phyloP scores from a whole-genome alignment of 352 stramenopile genomes.

The Pythium biforme region DNA sequence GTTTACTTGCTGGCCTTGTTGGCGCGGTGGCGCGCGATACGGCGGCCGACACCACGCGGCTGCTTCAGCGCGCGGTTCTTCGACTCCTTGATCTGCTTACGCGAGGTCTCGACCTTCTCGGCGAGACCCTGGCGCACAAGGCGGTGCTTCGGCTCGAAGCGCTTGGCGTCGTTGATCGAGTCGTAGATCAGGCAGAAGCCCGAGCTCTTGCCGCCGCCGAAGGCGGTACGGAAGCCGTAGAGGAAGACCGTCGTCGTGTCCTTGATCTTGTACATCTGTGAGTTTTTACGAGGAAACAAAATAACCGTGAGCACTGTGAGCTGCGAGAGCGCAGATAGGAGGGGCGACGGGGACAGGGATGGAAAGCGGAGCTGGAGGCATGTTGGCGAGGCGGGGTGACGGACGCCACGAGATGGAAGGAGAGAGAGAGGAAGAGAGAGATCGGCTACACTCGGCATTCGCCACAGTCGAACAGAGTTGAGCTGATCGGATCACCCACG shows the following conservation, averaged over 20 bases:
- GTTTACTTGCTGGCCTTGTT: conserved; percentile 96
- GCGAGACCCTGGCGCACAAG: conserved; percentile 90
- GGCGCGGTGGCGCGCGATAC: conserved; percentile 98
- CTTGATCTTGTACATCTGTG: conserved; percentile 95
- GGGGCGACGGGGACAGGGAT: too few relatives aligned
- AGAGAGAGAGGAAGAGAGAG: too few relatives aligned
- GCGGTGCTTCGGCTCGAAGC: conserved; percentile 99
- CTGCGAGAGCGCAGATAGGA: too few relatives aligned
- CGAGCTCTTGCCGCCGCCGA: conserved; percentile 97
- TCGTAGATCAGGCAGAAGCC: conserved; percentile 99
- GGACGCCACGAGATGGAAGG: too few relatives aligned
- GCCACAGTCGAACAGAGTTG: too few relatives aligned
- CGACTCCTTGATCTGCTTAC: conserved; percentile 99
- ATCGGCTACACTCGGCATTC: too few relatives aligned
- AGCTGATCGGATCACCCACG: too few relatives aligned
- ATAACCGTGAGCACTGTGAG: conserved; percentile 3
- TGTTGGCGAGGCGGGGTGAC: too few relatives aligned
- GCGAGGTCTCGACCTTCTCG: conserved; percentile 96
- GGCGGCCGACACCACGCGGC: conserved; percentile 95
- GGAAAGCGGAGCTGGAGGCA: too few relatives aligned
- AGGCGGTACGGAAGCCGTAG: conserved; percentile 97
- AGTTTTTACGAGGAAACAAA: not conserved
- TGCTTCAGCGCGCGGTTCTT: conserved; percentile 99
- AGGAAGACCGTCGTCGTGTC: conserved; percentile 95
- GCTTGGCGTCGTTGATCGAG: conserved; percentile 96